These are phyloP conservation scores for Cutaneotrichosporon curvatum DNA, from an alignment of 1,284 basidiomycete species.

Conservation along the genomic window DNA sequence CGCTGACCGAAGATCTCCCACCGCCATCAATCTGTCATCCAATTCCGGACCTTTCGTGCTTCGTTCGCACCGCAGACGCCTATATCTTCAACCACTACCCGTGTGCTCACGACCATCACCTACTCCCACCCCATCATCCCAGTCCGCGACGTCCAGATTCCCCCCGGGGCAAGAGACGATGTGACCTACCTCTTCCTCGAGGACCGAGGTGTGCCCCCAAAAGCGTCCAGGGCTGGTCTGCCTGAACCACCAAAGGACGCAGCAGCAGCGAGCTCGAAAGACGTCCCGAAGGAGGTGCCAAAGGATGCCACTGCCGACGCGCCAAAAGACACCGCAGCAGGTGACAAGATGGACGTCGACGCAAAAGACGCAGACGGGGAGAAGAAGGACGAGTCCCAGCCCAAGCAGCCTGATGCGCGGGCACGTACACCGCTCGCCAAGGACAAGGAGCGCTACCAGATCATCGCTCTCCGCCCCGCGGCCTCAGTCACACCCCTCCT, in stretches of 20 bases:
- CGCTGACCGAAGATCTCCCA: constrained; percentile 24
- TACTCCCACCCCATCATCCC: constrained; percentile 21
- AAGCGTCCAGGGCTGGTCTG: neutral
- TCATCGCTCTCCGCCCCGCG: constrained; percentile 30
- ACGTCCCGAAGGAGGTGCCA: neutral
- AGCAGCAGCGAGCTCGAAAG: neutral
- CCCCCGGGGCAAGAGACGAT: constrained; percentile 23
- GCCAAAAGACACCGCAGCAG: too few species aligned
- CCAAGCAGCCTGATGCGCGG: neutral
- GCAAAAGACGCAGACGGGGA: neutral
- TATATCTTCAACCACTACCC: constrained; percentile 1
- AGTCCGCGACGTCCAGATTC: constrained; percentile 14
- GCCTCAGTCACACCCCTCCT: constrained; percentile 28
- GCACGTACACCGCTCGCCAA: neutral
- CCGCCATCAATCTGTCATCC: constrained; percentile 26
- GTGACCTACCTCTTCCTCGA: constrained; percentile 36
- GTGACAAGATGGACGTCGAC: neutral
- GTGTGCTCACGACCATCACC: constrained; percentile 28
- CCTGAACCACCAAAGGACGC: too few species aligned
- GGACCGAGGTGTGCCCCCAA: constrained; percentile 18
- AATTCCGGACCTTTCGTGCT: constrained; percentile 36
- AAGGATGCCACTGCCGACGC: constrained; percentile 2
- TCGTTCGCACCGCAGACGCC: constrained; percentile 5
- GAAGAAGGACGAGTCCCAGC: neutral
- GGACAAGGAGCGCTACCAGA: constrained; percentile 15